Conservation (phyloP, 495 filamentous ascomycete species). For the Friedmanniomyces simplex region DNA sequence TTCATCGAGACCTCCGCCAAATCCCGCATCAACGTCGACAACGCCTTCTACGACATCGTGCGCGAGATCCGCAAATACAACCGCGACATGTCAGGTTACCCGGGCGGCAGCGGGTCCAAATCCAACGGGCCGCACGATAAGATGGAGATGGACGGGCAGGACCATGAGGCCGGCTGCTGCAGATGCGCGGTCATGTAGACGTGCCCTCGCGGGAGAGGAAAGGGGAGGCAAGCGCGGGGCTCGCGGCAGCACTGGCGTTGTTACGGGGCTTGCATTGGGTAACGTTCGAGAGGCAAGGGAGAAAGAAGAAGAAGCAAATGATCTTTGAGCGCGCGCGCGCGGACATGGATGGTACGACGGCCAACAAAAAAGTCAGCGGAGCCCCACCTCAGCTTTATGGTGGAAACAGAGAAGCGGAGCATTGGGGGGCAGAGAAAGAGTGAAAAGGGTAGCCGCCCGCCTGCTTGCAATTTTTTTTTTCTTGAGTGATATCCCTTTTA, state of each 20-base stretch:
- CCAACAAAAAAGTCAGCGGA: not conserved
- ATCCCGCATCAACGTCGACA: constrained; percentile 94
- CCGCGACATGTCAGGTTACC: constrained; percentile 86
- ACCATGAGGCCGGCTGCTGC: constrained; percentile 67
- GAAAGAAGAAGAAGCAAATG: not conserved
- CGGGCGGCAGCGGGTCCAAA: constrained; percentile 50
- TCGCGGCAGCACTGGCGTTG: too few species aligned
- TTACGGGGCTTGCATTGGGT: not conserved
- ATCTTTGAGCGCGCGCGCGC: constrained; percentile 3
- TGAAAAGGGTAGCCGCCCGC: not conserved
- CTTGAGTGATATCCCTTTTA: constrained; percentile 10
- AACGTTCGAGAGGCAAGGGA: not conserved
- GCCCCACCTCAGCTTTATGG: not conserved
- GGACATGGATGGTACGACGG: not conserved
- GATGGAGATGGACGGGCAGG: constrained; percentile 64
- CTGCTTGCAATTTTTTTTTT: constrained; percentile 1
- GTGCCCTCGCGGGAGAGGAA: not conserved
- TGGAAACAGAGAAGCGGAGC: not conserved
- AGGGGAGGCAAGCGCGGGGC: too few species aligned
- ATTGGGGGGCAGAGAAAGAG: not conserved
- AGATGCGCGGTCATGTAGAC: constrained; percentile 82
- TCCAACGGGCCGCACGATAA: constrained; percentile 52
- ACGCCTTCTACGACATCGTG: constrained; percentile 96
- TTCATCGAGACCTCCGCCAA: constrained; percentile 99
- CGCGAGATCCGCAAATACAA: constrained; percentile 96